Evolutionary conservation across 2,329 filamentous ascomycete genomes (phyloP).

Genomic region (Colletotrichum sp.): DNA sequence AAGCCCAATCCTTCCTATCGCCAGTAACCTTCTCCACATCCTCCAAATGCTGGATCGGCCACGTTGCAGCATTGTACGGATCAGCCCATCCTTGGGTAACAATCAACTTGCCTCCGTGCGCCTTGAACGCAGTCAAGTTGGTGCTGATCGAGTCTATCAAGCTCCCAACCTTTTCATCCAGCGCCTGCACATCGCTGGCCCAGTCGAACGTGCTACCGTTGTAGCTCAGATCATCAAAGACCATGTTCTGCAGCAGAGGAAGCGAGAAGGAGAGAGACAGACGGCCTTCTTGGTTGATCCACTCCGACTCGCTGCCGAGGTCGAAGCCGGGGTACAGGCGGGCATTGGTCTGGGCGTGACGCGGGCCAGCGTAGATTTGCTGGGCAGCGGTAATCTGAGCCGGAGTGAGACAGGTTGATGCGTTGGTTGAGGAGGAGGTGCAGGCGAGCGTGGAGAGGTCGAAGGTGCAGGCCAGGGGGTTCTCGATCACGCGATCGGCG

Average conservation of each 20-base stretch:
- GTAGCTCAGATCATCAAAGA: background rate
- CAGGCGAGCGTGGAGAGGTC: background rate
- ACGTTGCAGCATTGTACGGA: conserved; percentile 3
- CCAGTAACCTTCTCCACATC: conserved; percentile 34
- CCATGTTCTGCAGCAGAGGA: conserved; percentile 11
- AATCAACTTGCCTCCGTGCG: background rate
- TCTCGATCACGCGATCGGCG: conserved; percentile 5
- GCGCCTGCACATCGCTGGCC: background rate
- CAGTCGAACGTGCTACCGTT: conserved; percentile 6
- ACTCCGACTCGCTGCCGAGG: conserved; percentile 5
- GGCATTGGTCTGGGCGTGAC: background rate
- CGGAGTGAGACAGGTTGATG: background rate
- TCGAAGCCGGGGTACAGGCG: conserved; percentile 6
- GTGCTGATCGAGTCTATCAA: background rate
- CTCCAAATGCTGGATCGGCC: conserved; percentile 10
- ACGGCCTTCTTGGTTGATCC: background rate
- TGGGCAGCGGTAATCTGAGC: background rate
- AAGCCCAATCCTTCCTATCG: background rate
- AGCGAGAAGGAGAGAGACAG: conserved; percentile 6
- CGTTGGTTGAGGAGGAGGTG: background rate
- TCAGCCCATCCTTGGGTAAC: conserved; percentile 2
- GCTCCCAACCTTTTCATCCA: background rate
- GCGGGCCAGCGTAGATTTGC: background rate
- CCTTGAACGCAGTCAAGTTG: conserved; percentile 3
- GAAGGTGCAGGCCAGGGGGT: background rate